phyloP scores from a whole-genome alignment of 495 filamentous ascomycete species.

The Aspergillus ellipticus region DNA sequence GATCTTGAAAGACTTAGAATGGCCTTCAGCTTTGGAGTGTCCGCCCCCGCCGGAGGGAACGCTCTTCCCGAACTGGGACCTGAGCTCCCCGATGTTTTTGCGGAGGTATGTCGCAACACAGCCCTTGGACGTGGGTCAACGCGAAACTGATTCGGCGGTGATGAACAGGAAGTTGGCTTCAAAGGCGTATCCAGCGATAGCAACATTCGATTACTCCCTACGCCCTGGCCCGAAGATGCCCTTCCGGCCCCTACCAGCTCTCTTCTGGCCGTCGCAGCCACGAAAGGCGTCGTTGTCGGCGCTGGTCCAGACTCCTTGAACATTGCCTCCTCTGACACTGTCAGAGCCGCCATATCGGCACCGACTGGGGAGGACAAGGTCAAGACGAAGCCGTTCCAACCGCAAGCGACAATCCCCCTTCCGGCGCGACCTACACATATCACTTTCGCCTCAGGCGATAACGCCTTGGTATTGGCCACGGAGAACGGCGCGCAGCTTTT shows the following conservation, averaged over 20 bases:
- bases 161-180: constrained; percentile 76
- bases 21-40: constrained; percentile 59
- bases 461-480: constrained; percentile 76
- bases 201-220: constrained; percentile 73
- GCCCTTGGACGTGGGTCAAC: background rate
- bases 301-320: constrained; percentile 77
- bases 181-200: constrained; percentile 72
- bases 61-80: constrained; percentile 34
- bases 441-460: constrained; percentile 81
- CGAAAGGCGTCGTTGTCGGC: constrained; percentile 78
- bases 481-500: constrained; percentile 79
- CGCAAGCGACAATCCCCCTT: constrained; percentile 67
- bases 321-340: constrained; percentile 69
- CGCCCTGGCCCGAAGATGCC: constrained; percentile 68
- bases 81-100: constrained; percentile 45
- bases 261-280: constrained; percentile 80
- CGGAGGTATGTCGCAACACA: constrained; percentile 38
- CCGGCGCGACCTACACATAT: constrained; percentile 80
- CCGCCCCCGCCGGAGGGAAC: constrained; percentile 29
- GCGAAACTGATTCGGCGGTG: background rate
- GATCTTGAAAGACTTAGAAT: constrained; percentile 51
- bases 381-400: constrained; percentile 67
- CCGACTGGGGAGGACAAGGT: constrained; percentile 51
- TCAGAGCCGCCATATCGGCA: constrained; percentile 70
- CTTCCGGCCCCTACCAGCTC: constrained; percentile 77